A percentile compares a stretch with the other conserved stretches of the same genome.
phyloP scores from a whole-genome alignment of 306 rosid species.

The Lathyrus oleraceus region DNA sequence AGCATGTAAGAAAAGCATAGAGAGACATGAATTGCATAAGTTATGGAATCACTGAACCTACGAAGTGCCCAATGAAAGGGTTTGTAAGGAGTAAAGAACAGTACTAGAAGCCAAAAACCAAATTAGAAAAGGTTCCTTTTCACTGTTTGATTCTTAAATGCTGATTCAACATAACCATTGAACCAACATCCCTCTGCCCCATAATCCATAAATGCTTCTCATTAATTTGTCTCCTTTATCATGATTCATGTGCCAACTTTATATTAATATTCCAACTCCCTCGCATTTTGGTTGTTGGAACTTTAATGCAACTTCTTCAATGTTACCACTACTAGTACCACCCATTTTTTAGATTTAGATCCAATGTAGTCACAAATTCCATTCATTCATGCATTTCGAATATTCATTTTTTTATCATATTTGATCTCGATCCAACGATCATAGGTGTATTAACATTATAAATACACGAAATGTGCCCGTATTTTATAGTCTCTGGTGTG shows the following conservation, averaged over 20 bases:
- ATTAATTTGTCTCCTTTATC: slow-evolving; percentile 56
- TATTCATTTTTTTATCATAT: rapidly evolving
- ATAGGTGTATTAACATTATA: background rate
- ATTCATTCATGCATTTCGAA: background rate
- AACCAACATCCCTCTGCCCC: slow-evolving; percentile 71
- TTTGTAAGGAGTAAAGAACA: background rate
- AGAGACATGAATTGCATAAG: slow-evolving; percentile 26
- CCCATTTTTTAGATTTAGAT: background rate
- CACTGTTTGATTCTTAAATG: slow-evolving; percentile 55
- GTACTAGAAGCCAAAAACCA: slow-evolving; percentile 13
- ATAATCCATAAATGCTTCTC: slow-evolving; percentile 61
- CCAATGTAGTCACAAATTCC: background rate
- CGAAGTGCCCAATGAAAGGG: slow-evolving; percentile 41
- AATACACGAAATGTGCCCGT: background rate
- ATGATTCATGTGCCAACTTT: slow-evolving; percentile 50
- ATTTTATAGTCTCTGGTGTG: background rate
- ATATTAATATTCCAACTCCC: slow-evolving; percentile 73
- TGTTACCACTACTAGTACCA: slow-evolving; percentile 32
- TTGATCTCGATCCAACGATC: background rate
- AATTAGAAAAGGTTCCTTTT: slow-evolving; percentile 38
- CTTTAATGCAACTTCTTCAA: slow-evolving; percentile 69
- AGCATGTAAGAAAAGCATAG: slow-evolving; percentile 14
- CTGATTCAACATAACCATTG: slow-evolving; percentile 51
- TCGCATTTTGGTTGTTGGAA: slow-evolving; percentile 62
- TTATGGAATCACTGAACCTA: slow-evolving; percentile 47